Evolutionary conservation across 1,284 basidiomycete genomes (phyloP), one percentile per base, ranked within the genome.

Genomic region (Trichosporon sp.): DNA sequence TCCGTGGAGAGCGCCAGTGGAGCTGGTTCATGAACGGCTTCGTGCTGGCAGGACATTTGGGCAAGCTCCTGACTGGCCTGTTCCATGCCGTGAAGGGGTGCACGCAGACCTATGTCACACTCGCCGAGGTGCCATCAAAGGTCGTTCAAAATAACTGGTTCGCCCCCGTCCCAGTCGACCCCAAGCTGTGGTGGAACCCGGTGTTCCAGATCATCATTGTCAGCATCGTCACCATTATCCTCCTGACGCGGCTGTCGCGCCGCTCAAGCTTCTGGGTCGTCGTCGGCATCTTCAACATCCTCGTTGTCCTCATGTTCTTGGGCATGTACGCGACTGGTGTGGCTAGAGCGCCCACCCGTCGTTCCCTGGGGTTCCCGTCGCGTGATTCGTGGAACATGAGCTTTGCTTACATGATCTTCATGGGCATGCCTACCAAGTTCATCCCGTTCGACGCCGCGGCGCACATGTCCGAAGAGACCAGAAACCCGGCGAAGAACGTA

Each of bases 381-480:
- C 32, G n/a, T 15, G 18, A 2, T 7, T 8, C 7, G 11, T 62
- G 32, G 58, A 53, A 6, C 23, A 53, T 27, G 51, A 53, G 51
- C 23, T 53, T 53, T 13, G 6, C 51, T 3, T 53, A 53, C 51
- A 53, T 53, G 51, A 53, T 53, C 23, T 53, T 23, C 23, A 53
- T 53, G 51, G 51, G 23, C 15, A 27, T 27, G 21, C 51, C 51
- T 2, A 53, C 51, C 51, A 53, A 53, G 51, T 53, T 53, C 51
- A 53, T 53, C 23, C 51, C 51, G 23, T 53, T 68, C 38, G 71
- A 72, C 60, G 68, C 66, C 2, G 65, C 64, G 15, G 71, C 71
- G 0, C 71, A 72, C 70, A 80, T 83, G 74, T 80, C 81, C 1
- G 82, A 83, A 66, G 82, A 83, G 62, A 83, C 82, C 13, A 76